Evolutionary conservation across 163 green algal species (phyloP).

Genomic region (Prototheca wickerhamii): DNA sequence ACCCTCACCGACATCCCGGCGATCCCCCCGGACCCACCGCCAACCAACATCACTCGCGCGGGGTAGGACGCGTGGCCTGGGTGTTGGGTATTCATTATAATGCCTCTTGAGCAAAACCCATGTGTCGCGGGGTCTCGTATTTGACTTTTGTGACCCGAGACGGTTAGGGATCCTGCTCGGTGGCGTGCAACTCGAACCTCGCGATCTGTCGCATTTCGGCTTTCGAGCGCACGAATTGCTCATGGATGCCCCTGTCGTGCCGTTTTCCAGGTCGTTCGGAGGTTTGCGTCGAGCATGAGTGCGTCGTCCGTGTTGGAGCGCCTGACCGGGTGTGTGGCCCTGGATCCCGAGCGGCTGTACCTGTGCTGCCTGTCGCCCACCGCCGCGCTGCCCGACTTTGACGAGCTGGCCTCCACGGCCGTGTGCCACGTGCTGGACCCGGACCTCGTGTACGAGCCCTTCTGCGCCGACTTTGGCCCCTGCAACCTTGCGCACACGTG

Average conservation of each 20-base stretch:
- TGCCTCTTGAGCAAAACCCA: neutral
- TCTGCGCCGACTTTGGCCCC: constrained; percentile 87
- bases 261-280: too few relatives aligned
- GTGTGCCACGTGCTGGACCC: constrained; percentile 23
- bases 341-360: constrained; percentile 11
- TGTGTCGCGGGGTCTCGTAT: too few relatives aligned
- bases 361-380: constrained; percentile 2
- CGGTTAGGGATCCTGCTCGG: too few relatives aligned
- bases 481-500: constrained; percentile 77
- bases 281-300: too few relatives aligned
- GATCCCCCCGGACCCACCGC: neutral
- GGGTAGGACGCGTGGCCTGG: neutral
- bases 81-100: too few relatives aligned
- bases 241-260: too few relatives aligned
- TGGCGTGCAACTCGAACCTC: too few relatives aligned
- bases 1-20: neutral
- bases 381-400: neutral
- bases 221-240: too few relatives aligned
- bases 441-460: constrained; percentile 75
- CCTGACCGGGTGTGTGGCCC: neutral
- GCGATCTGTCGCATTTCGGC: too few relatives aligned
- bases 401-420: neutral
- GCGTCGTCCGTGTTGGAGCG: neutral
- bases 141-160: too few relatives aligned
- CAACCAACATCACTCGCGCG: neutral